phyloP scores from a whole-genome alignment of 306 rosid genomes.

The Gynostemma pentaphyllum region DNA sequence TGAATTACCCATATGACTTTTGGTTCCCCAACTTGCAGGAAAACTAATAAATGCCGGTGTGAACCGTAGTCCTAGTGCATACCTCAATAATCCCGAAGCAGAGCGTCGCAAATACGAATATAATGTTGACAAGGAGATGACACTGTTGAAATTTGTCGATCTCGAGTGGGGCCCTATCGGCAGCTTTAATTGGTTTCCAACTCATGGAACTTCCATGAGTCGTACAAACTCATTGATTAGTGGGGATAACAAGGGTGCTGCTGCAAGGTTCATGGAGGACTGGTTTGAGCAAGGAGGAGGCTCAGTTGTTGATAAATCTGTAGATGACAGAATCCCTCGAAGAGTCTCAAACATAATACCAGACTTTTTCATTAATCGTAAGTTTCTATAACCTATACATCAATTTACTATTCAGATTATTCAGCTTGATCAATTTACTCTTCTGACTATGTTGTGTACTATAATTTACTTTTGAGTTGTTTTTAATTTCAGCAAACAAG shows the following conservation, averaged over 20 bases:
- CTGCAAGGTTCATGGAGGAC: slow-evolving; percentile 94
- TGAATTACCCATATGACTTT: slow-evolving; percentile 6
- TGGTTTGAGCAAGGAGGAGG: slow-evolving; percentile 50
- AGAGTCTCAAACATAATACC: slow-evolving; percentile 28
- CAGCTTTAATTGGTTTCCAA: slow-evolving; percentile 90
- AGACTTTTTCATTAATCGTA: slow-evolving; percentile 18
- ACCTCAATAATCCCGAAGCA: slow-evolving; percentile 66
- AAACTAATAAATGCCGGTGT: slow-evolving; percentile 73
- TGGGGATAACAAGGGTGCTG: slow-evolving; percentile 95
- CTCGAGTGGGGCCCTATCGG: slow-evolving; percentile 82
- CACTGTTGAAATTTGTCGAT: slow-evolving; percentile 77
- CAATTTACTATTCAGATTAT: background rate
- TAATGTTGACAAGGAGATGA: slow-evolving; percentile 82
- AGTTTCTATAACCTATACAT: slow-evolving; percentile 10
- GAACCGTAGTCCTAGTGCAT: slow-evolving; percentile 91
- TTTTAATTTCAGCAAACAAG: background rate
- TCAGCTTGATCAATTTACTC: background rate
- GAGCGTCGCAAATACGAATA: slow-evolving; percentile 64
- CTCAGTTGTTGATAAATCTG: slow-evolving; percentile 9
- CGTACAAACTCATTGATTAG: slow-evolving; percentile 71
- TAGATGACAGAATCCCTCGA: slow-evolving; percentile 20
- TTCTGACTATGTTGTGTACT: background rate
- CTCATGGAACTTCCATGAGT: slow-evolving; percentile 98
- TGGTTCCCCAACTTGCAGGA: slow-evolving; percentile 40
- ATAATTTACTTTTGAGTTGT: background rate